Evolutionary conservation across 805 yeast species (phyloP).

Genomic region (Monosporozyma solicola): DNA sequence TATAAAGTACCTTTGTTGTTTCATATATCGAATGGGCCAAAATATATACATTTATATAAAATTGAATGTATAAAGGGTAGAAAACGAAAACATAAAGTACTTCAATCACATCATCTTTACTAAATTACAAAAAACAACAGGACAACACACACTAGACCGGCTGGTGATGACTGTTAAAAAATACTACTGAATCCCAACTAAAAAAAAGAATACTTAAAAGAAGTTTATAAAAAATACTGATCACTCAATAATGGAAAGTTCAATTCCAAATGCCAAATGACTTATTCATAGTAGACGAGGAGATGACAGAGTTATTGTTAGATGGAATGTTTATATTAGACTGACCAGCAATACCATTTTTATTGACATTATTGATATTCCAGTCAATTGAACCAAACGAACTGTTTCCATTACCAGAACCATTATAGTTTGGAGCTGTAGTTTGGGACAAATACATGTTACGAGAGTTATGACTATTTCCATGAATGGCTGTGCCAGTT

Average conservation of each 20-base stretch:
- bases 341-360: background rate
- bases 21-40: background rate
- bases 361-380: background rate
- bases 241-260: background rate
- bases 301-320: constrained; percentile 5
- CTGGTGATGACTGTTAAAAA: background rate
- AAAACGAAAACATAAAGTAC: background rate
- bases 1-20: background rate
- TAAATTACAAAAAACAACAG: background rate
- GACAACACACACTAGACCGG: background rate
- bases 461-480: background rate
- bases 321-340: background rate
- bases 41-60: background rate
- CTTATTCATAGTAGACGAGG: constrained; percentile 1
- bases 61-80: background rate
- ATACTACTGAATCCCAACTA: background rate
- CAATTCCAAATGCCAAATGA: constrained; percentile 11
- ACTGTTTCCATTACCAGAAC: background rate
- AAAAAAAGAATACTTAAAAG: background rate
- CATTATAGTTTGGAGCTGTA: background rate
- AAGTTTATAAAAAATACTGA: background rate
- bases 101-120: background rate
- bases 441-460: background rate
- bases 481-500: background rate
- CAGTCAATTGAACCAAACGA: background rate